Base-by-base conservation (phyloP, 2,329 filamentous ascomycete species). In the Xylariaceae sp. region DNA sequence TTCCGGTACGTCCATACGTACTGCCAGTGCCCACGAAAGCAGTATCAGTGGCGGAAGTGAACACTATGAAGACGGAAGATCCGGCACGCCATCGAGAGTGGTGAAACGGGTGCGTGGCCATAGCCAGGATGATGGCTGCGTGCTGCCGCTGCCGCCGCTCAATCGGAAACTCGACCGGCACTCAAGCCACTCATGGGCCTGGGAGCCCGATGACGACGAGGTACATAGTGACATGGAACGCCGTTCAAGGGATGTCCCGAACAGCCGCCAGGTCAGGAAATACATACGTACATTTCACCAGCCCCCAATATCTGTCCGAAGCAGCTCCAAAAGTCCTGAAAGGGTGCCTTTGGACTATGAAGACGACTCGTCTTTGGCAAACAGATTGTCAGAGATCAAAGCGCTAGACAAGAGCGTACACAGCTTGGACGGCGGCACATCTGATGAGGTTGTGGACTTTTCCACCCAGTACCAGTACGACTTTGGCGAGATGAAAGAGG, bases 371-470 rank as follows among this genome's bases (percentile, higher is more conserved):
- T 23, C 31, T 33, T 36, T 13, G 14, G 28, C 12, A 16, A 38
- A 36, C n/a, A 46, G 33, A n/a, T 16, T 43, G 13, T 31, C 36
- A 13, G 37, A 41, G 18, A 33, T 38, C 11, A 42, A 32, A 29
- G 43, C 17, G 19, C 45, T 33, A 38, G 46, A 56, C 27, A 36
- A 43, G n/a, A 52, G 55, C 28, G 41, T 50, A n/a, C 53, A 46
- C 38, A 57, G 55, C 42, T 49, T 60, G n/a, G 51, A 57, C 45
- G 56, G 55, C 12, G 47, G 52, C 7, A 50, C 51, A 35, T 58
- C 56, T 18, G 55, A 56, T 14, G 53, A 58, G 26, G 32, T 50
- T 12, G 34, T 55, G 19, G 54, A 59, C 31, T 54, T 56, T 38
- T 46, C 50, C 5, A 50, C 46, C 16, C 53, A 50, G 27, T 49